These are phyloP conservation scores for Leccinum pellstonianum DNA, from an alignment of 768 basidiomycete species.

Conservation along the genomic window DNA sequence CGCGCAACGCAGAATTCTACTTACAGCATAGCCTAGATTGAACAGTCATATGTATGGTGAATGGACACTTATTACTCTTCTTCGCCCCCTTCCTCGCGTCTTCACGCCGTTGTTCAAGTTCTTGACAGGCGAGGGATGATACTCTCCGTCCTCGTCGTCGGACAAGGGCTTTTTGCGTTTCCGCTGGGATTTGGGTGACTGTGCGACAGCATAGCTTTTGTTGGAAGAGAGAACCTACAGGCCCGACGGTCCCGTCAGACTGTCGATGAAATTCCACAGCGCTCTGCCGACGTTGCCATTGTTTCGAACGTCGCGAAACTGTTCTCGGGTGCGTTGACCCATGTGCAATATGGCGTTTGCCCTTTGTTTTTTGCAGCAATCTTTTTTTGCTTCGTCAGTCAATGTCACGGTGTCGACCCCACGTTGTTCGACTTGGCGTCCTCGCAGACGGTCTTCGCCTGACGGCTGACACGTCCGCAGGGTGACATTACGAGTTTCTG, in stretches of 20 bases:
- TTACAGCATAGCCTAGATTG: background rate
- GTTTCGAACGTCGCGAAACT: slow-evolving; percentile 63
- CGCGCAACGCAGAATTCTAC: background rate
- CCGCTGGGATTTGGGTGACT: slow-evolving; percentile 21
- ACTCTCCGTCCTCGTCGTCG: slow-evolving; percentile 45
- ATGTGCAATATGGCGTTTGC: slow-evolving; percentile 58
- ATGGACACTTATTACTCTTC: slow-evolving; percentile 3
- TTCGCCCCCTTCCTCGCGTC: slow-evolving; percentile 41
- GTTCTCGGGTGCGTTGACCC: slow-evolving; percentile 47
- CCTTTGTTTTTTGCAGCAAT: slow-evolving; percentile 7
- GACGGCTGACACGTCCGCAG: too few relatives aligned
- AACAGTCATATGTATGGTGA: background rate
- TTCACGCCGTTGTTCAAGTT: slow-evolving; percentile 38
- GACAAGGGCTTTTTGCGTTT: slow-evolving; percentile 33
- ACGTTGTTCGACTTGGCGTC: too few relatives aligned
- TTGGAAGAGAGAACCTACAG: slow-evolving; percentile 29
- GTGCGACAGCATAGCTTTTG: slow-evolving; percentile 13
- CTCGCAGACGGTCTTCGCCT: too few relatives aligned
- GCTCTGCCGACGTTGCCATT: slow-evolving; percentile 54
- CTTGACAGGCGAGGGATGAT: slow-evolving; percentile 44
- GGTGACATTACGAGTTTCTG: too few relatives aligned
- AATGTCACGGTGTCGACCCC: too few relatives aligned
- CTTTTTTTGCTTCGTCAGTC: too few relatives aligned
- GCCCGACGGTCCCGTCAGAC: slow-evolving; percentile 36
- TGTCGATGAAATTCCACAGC: slow-evolving; percentile 57